Evolutionary conservation across 495 filamentous ascomycete species (phyloP), one percentile per base, ranked within the genome.

Genomic region (Trichoderma parareesei): DNA sequence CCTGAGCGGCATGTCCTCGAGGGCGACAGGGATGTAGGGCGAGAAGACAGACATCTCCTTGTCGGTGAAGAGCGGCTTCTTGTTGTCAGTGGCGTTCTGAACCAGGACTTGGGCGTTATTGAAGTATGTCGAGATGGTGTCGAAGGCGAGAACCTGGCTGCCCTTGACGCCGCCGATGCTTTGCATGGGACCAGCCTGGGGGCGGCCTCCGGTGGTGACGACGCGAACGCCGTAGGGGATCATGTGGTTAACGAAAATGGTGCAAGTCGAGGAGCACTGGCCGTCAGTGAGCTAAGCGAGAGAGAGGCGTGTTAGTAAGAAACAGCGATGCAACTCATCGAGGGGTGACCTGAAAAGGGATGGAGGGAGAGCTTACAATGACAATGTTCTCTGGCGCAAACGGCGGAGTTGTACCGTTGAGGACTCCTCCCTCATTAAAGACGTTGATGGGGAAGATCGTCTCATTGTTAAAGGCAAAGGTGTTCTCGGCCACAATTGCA

Each of bases 221-320:
- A 79, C 55, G 78, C 78, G 27, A 71, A 81, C 71, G 11, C 53
- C 53, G 37, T 84, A 77, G 63, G 78, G 73, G 38, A 80, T 80
- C 81, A 87, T 82, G 53, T 86, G 76, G 66, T 86, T 80, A 42
- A 75, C 71, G 71, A 88, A 87, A 71, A 85, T 75, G 2, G 81
- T 80, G 73, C 85, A 88, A 10, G 85, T 85, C 5, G 81, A 85
- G 38, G 80, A 80, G 70, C 85, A 88, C 69, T 79, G 81, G 66
- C 85, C 85, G 68, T 88, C 85, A 14, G 75, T 75, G 66, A 72
- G 70, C 53, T 57, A 14, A 27, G 2, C 27, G 27, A 27, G 27
- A 27, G 33, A 6, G 8, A 14, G 2, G 20, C 4, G 2, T 57
- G 33, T 57, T 57, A 57, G 33, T 33, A 37, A 35, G 37, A 6